phyloP scores from a whole-genome alignment of 345 rosid genomes.

The Camelina sativa region DNA sequence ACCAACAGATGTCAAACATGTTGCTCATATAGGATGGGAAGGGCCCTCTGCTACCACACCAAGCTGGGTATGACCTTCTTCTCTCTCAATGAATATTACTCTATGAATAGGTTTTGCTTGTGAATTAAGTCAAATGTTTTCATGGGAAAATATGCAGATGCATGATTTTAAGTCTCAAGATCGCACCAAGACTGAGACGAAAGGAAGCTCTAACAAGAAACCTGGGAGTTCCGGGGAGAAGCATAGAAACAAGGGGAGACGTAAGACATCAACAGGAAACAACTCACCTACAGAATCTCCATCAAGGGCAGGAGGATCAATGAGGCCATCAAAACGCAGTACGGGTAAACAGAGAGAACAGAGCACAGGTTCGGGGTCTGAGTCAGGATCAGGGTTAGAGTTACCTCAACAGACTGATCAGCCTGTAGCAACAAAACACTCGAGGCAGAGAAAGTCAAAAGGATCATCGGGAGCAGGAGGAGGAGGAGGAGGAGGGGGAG shows the following conservation, averaged over 20 bases:
- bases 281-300: constrained; percentile 45
- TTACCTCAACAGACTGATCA: constrained; percentile 30
- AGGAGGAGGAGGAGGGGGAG: constrained; percentile 13
- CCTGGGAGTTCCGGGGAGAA: constrained; percentile 24
- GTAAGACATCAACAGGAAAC: constrained; percentile 39
- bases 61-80: constrained; percentile 58
- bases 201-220: constrained; percentile 39
- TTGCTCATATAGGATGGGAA: constrained; percentile 96
- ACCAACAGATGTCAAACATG: constrained; percentile 97
- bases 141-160: constrained; percentile 52
- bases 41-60: constrained; percentile 63
- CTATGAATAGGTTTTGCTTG: constrained; percentile 30
- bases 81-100: neutral
- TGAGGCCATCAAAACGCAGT: constrained; percentile 38
- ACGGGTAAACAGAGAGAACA: constrained; percentile 43
- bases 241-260: constrained; percentile 41
- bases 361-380: constrained; percentile 24
- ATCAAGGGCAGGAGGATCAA: constrained; percentile 39
- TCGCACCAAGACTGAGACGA: constrained; percentile 12
- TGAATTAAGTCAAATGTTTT: constrained; percentile 49
- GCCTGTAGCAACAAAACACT: constrained; percentile 2
- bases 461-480: constrained; percentile 9
- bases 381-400: constrained; percentile 35
- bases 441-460: constrained; percentile 31
- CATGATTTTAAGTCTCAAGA: constrained; percentile 54